Percentiles rank a stretch among this genome's conserved stretches.
Evolutionary conservation across 257 asterid genomes (phyloP).

Genomic region (Ballota nigra): DNA sequence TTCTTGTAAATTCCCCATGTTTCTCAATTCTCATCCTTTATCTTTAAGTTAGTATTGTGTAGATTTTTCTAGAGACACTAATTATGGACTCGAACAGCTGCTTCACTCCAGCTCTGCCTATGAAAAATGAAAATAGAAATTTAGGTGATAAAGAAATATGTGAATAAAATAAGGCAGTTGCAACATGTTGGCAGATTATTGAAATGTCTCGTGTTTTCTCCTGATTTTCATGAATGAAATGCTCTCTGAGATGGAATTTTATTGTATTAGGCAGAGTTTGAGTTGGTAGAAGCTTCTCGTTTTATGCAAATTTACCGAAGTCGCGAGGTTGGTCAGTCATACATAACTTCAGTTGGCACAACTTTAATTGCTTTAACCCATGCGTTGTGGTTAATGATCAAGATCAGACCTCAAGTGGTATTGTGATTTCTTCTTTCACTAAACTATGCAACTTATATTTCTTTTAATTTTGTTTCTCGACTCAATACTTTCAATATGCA

Average conservation of each 20-base stretch:
- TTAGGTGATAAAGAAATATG: neutral
- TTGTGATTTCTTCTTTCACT: constrained; percentile 12
- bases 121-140: neutral
- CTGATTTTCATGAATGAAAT: neutral
- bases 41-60: neutral
- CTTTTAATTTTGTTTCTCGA: constrained; percentile 1
- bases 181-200: constrained; percentile 11
- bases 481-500: constrained; percentile 24
- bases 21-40: too few relatives aligned
- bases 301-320: constrained; percentile 84
- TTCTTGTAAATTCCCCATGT: too few relatives aligned
- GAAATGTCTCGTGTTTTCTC: neutral
- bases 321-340: constrained; percentile 93
- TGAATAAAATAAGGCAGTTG: neutral
- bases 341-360: constrained; percentile 79
- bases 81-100: neutral
- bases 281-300: constrained; percentile 41
- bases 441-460: neutral
- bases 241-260: constrained; percentile 21
- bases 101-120: too few relatives aligned
- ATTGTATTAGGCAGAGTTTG: constrained; percentile 48
- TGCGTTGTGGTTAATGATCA: constrained; percentile 87
- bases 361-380: constrained; percentile 75
- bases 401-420: constrained; percentile 96
- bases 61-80: neutral